Evolutionary conservation across 768 basidiomycete genomes (phyloP), one percentile per base, ranked within the genome.

Genomic region (Leccinum disarticulatum): DNA sequence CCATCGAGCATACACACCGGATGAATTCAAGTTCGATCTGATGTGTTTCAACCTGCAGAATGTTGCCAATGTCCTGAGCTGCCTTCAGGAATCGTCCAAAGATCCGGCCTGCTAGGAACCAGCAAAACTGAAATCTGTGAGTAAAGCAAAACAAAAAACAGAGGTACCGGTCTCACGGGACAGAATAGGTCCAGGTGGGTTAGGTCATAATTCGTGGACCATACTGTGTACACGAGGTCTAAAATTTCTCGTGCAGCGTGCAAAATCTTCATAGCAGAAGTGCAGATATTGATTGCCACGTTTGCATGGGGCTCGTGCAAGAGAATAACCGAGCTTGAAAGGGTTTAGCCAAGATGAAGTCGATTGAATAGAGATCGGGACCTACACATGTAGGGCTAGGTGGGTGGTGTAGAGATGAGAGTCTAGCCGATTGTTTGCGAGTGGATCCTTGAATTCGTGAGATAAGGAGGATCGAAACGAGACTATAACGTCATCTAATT

Each of bases 291-390:
- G 50, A 73, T 76, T 27, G 78, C 77, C 51, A 87, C 77, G 59
- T 83, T 81, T 17, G 89, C 88, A 66, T 90, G 88, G 3, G 88
- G 87, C 62, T 92, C 90, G 64, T 91, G 90, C 46, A 92, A 73
- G 19, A 90, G 76, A 54, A 92, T 87, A 14, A 76, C 83, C 6
- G 87, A 82, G 13, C 90, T 92, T 63, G 50, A 33, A 64, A 30
- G 28, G 36, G 14, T 52, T 27, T 50, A 51, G 17, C 50, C 8
- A 70, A 76, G 62, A 71, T 80, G 75, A 11, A 77, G 76, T 74
- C 79, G 2, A 76, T 72, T 59, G 58, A 57, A 19, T 64, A 52
- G 36, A 22, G 6, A 56, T 36, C 17, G 30, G 8, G 13, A 70
- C 76, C 38, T 60, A 76, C 77, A 72, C 68, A 56, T 76, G 70